Evolutionary conservation across 345 rosid genomes (phyloP), one percentile per base, ranked within the genome.

Genomic region (Aethionema arabicum): DNA sequence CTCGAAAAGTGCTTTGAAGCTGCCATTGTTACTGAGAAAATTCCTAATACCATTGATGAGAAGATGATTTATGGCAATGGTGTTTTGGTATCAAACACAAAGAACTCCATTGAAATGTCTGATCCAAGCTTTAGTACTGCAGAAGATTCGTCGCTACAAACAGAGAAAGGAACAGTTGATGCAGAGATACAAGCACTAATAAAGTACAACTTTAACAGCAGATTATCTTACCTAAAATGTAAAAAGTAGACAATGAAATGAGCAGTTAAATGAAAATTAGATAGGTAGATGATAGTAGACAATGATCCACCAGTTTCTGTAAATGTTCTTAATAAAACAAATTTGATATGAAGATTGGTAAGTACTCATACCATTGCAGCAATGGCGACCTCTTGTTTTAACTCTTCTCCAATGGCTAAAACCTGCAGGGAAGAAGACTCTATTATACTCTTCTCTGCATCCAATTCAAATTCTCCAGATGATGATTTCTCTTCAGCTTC

Each of bases 1-100:
- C 64, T 76, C 66, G n/a, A 74, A 64, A 68, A 54, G 77, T n/a
- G n/a, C n/a, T n/a, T n/a, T n/a, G 56, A 89, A 80, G 44, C 54
- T 75, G n/a, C n/a, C n/a, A n/a, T n/a, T 12, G 63, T 21, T 21
- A 21, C 27, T 21, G 27, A 21, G 27, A 21, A 21, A 21, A 21
- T 21, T 21, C 27, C 27, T n/a, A 21, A 21, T 11, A 58, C 74
- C 63, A 83, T 93, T 63, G 97, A 87, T 73, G 99, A 97, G 59
- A 84, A 77, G 78, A 80, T 84, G 73, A 75, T 93, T 30, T 84
- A 79, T 32, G n/a, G n/a, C n/a, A n/a, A n/a, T n/a, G 95, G 97
- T 64, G 78, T 93, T 66, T 40, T 93, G 62, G 77, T 93, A 75
- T 65, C 89, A 43, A 84, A 79, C 83, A 87, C 78, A 61, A 80